phyloP scores from a whole-genome alignment of 2,329 filamentous ascomycete genomes.

The Fusarium duplospermum region DNA sequence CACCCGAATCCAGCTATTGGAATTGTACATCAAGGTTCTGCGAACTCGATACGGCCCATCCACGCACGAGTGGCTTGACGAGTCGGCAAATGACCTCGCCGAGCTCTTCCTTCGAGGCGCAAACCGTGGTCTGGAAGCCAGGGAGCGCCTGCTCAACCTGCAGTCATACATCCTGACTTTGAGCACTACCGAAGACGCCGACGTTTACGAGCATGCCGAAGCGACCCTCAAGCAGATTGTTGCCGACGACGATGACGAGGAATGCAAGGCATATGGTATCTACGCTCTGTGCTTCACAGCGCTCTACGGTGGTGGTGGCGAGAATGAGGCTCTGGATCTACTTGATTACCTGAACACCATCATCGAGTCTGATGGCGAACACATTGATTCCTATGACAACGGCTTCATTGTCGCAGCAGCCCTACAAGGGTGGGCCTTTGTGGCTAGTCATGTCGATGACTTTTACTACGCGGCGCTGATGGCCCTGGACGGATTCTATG shows the following conservation, averaged over 20 bases:
- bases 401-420: conserved; percentile 78
- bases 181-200: conserved; percentile 71
- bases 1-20: conserved; percentile 67
- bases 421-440: conserved; percentile 81
- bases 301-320: conserved; percentile 79
- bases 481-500: conserved; percentile 83
- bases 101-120: conserved; percentile 79
- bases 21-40: conserved; percentile 60
- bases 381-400: conserved; percentile 77
- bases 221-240: conserved; percentile 51
- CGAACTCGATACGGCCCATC: conserved; percentile 56
- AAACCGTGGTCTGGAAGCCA: conserved; percentile 73
- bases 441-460: conserved; percentile 82
- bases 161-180: conserved; percentile 78
- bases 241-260: conserved; percentile 70
- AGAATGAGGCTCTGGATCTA: conserved; percentile 75
- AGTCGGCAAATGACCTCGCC: conserved; percentile 64
- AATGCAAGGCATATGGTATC: conserved; percentile 76
- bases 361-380: conserved; percentile 80
- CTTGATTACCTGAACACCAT: conserved; percentile 84
- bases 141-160: conserved; percentile 76
- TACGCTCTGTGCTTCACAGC: conserved; percentile 78
- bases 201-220: conserved; percentile 47
- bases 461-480: conserved; percentile 76
- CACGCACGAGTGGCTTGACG: conserved; percentile 62